Base-by-base conservation (phyloP, 768 basidiomycete species). In the Leccinum ochraceum region DNA sequence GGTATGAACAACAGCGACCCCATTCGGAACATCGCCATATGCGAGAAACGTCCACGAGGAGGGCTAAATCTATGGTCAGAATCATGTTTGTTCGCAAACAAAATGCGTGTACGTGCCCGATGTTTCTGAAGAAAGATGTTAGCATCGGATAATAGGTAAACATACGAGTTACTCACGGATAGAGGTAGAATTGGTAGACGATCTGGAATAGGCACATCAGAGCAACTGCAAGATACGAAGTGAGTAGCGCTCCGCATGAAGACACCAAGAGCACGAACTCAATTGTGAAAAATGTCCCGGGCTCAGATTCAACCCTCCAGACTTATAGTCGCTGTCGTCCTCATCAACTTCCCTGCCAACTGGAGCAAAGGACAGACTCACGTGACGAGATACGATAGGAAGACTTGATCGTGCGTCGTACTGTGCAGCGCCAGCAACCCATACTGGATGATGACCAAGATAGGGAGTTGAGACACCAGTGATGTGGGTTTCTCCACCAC, bases 171-270 rank as follows among this genome's bases (percentile, higher is more conserved):
- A 81, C 91, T 75, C 69, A 94, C 90, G 92, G 92, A 80, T 94
- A 94, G 37, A 93, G 81, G 69, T 92, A 86, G 70, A 94, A 95
- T 69, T 95, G 95, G 71, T 95, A 96, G 39, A 87, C 86, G 55
- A 97, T 90, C 73, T 95, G 94, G 62, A 87, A 91, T n/a, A 94
- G 80, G 74, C 93, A 95, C 95, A 97, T 96, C 58, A 96, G 67
- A 6, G 92, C 92, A 71, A 92, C 92, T 94, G 64, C n/a, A 54
- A 59, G 37, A 64, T 16, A n/a, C 30, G 3, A 20, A 58, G 46
- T 57, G 49, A 62, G 63, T 6, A 7, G 0, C 24, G 53, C 26
- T 59, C n/a, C 22, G 63, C 30, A 66, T 51, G 22, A 37, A 28
- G 14, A 28, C 42, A 46, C 6, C 16, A 54, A 28, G 14, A n/a